phyloP scores from a whole-genome alignment of 2,329 filamentous ascomycete genomes.

The Fusarium guadeloupense region DNA sequence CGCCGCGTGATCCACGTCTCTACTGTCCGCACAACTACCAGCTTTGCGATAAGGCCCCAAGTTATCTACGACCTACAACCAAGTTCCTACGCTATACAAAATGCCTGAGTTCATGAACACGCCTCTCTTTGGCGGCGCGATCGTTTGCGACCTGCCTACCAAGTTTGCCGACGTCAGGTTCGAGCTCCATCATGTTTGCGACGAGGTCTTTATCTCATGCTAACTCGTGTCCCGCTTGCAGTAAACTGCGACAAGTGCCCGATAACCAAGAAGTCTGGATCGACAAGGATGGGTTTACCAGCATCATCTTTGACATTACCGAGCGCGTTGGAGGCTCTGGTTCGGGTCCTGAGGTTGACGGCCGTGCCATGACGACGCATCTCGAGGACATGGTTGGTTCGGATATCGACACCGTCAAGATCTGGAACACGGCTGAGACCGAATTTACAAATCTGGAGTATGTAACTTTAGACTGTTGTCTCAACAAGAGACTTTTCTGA shows the following conservation, averaged over 20 bases:
- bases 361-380: conserved; percentile 74
- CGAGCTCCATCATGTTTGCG: conserved; percentile 9
- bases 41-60: conserved; percentile 9
- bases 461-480: conserved; percentile 29
- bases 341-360: conserved; percentile 68
- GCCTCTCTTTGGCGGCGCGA: conserved; percentile 76
- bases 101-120: conserved; percentile 67
- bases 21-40: conserved; percentile 1
- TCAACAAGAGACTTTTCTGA: conserved; percentile 14
- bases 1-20: neutral
- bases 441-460: conserved; percentile 66
- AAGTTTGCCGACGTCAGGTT: conserved; percentile 79
- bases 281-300: conserved; percentile 83
- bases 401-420: conserved; percentile 70
- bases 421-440: conserved; percentile 72
- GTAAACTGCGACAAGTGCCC: conserved; percentile 77
- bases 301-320: conserved; percentile 89
- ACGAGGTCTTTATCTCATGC: conserved; percentile 1
- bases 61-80: neutral
- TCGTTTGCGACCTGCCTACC: conserved; percentile 72
- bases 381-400: conserved; percentile 74
- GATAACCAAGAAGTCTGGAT: conserved; percentile 95
- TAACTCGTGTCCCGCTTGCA: conserved; percentile 48
- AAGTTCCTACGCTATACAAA: conserved; percentile 12
- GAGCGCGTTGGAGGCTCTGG: conserved; percentile 74